Percentiles rank a stretch among this genome's conserved stretches.
Conservation (phyloP, 2,329 filamentous ascomycete genomes). For the Colletotrichum sp. region DNA sequence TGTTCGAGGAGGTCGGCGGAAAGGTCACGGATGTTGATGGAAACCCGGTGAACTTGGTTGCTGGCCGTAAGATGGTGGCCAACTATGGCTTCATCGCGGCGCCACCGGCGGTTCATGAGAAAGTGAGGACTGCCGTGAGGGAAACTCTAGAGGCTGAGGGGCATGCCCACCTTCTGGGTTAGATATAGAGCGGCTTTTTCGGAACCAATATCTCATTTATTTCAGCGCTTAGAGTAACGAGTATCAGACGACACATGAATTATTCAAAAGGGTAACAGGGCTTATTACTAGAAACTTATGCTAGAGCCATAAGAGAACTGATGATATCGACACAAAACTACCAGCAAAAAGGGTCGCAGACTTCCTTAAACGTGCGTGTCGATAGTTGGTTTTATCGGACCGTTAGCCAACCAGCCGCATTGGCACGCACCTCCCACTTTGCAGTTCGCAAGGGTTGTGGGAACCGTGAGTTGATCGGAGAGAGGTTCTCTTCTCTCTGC, state of each 20-base stretch:
- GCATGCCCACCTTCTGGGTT: slow-evolving; percentile 32
- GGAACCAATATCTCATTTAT: not conserved
- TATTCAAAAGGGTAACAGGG: not conserved
- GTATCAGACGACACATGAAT: not conserved
- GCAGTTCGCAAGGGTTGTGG: not conserved
- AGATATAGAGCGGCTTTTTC: not conserved
- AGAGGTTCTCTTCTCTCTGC: not conserved
- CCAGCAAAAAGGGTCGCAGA: rapidly evolving
- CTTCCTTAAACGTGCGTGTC: not conserved
- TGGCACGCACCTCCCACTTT: rapidly evolving
- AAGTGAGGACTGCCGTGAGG: slow-evolving; percentile 44
- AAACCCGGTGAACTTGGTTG: slow-evolving; percentile 51
- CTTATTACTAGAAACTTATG: rapidly evolving
- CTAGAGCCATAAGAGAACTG: not conserved
- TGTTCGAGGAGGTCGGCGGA: slow-evolving; percentile 63
- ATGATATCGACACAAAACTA: not conserved
- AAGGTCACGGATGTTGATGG: slow-evolving; percentile 60
- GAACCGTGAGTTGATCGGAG: not conserved
- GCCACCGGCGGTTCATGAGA: slow-evolving; percentile 45
- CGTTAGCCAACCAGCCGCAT: not conserved
- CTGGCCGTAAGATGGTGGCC: slow-evolving; percentile 50
- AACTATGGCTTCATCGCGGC: slow-evolving; percentile 65
- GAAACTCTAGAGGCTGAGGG: slow-evolving; percentile 36
- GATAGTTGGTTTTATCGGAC: not conserved
- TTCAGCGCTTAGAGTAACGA: not conserved